Percentiles rank a stretch among this genome's conserved stretches.
Conservation (phyloP, 2,329 filamentous ascomycete genomes). For the Kalaharituber pfeilii region DNA sequence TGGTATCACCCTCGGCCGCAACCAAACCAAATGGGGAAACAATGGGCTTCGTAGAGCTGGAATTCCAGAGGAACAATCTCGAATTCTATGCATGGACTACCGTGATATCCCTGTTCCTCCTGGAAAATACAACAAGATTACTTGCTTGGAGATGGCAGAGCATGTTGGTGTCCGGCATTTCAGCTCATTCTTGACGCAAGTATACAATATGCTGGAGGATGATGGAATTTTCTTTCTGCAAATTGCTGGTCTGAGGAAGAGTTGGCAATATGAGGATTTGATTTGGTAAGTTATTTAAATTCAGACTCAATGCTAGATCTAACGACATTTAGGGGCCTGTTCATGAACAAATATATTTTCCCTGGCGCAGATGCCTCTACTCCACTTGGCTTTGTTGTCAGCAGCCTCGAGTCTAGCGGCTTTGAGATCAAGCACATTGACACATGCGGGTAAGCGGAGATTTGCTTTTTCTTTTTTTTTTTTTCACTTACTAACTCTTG, state of each 20-base stretch:
- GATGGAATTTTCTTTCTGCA: constrained; percentile 94
- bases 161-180: constrained; percentile 93
- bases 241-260: constrained; percentile 80
- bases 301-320: not conserved
- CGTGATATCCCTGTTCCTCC: constrained; percentile 72
- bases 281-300: constrained; percentile 5
- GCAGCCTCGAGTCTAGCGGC: constrained; percentile 67
- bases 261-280: constrained; percentile 62
- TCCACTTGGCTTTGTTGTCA: constrained; percentile 72
- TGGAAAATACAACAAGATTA: constrained; percentile 81
- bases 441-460: constrained; percentile 60
- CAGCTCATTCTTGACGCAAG: constrained; percentile 60
- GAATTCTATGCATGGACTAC: constrained; percentile 91
- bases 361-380: constrained; percentile 91
- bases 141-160: constrained; percentile 95
- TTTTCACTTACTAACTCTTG: too few relatives aligned
- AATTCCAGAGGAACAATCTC: constrained; percentile 72
- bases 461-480: constrained; percentile 1
- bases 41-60: constrained; percentile 65
- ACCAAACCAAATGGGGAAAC: constrained; percentile 97
- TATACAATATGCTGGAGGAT: constrained; percentile 89
- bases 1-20: constrained; percentile 83
- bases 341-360: constrained; percentile 99
- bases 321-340: constrained; percentile 51
- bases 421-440: constrained; percentile 86